These are phyloP conservation scores for Lycium barbarum DNA, from an alignment of 257 asterid species.

Conservation along the genomic window DNA sequence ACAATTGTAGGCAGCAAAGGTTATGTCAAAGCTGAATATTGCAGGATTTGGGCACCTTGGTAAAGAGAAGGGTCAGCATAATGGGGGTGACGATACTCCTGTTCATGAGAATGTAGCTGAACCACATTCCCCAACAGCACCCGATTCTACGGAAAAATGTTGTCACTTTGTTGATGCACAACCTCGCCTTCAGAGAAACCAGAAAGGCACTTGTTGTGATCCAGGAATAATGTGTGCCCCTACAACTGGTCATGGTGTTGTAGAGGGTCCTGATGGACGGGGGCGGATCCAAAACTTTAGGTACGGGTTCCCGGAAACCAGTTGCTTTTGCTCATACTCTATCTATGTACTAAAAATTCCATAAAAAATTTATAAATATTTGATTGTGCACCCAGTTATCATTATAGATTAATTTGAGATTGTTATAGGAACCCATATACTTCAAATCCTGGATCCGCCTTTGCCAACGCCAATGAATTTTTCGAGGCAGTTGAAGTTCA, in stretches of 20 bases:
- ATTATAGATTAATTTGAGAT: no score
- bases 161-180: constrained; percentile 14
- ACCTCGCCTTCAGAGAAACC: not conserved
- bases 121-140: constrained; percentile 23
- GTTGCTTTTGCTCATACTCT: no score
- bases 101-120: constrained; percentile 38
- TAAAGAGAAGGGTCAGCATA: constrained; percentile 39
- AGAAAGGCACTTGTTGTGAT: constrained; percentile 11
- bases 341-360: no score
- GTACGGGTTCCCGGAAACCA: no score
- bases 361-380: no score
- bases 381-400: no score
- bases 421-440: no score
- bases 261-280: not conserved
- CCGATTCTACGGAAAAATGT: not conserved
- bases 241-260: constrained; percentile 1
- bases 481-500: not conserved
- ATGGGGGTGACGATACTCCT: constrained; percentile 36
- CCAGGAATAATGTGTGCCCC: not conserved
- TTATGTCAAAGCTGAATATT: constrained; percentile 58
- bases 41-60: constrained; percentile 45
- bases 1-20: constrained; percentile 53
- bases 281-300: not conserved
- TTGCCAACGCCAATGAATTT: not conserved
- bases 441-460: not conserved